Evolutionary conservation across 257 asterid species (phyloP).

Genomic region (Solanum sejunctum): DNA sequence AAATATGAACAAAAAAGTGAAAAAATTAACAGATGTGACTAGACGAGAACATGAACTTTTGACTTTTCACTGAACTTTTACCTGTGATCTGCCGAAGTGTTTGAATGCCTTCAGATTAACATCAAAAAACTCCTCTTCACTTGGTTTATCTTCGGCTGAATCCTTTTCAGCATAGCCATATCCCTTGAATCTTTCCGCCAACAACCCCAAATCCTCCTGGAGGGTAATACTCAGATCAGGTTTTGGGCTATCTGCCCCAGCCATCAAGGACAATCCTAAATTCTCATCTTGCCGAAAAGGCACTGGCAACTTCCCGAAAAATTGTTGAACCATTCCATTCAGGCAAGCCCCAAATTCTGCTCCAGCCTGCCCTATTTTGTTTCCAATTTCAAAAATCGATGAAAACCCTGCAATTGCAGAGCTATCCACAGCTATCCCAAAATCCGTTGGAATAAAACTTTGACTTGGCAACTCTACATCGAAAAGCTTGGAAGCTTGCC

Average conservation of each 20-base stretch:
- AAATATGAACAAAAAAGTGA: background rate
- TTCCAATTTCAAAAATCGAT: conserved; percentile 80
- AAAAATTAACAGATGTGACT: background rate
- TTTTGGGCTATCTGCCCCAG: conserved; percentile 26
- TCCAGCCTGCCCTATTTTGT: conserved; percentile 83
- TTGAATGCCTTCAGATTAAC: conserved; percentile 52
- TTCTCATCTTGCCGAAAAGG: conserved; percentile 67
- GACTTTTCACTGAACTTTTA: background rate
- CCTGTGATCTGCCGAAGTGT: conserved; percentile 76
- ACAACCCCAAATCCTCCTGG: conserved; percentile 74
- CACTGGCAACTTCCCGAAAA: conserved; percentile 53
- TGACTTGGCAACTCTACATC: conserved; percentile 63
- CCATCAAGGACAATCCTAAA: conserved; percentile 22
- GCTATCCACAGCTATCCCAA: conserved; percentile 50
- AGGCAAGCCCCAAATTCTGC: conserved; percentile 67
- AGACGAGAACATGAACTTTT: background rate
- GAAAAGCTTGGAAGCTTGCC: conserved; percentile 32
- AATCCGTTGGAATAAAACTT: conserved; percentile 46
- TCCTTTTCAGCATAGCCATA: conserved; percentile 45
- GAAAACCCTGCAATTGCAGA: conserved; percentile 57
- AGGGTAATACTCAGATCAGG: conserved; percentile 35
- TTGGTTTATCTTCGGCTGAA: conserved; percentile 25
- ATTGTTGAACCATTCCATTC: conserved; percentile 73
- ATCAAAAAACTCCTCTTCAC: conserved; percentile 45
- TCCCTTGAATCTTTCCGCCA: conserved; percentile 65